A percentile compares a stretch with the other conserved stretches of the same genome.
These are phyloP conservation scores for Trichoderma virens DNA, from an alignment of 495 filamentous ascomycete species.

Conservation along the genomic window DNA sequence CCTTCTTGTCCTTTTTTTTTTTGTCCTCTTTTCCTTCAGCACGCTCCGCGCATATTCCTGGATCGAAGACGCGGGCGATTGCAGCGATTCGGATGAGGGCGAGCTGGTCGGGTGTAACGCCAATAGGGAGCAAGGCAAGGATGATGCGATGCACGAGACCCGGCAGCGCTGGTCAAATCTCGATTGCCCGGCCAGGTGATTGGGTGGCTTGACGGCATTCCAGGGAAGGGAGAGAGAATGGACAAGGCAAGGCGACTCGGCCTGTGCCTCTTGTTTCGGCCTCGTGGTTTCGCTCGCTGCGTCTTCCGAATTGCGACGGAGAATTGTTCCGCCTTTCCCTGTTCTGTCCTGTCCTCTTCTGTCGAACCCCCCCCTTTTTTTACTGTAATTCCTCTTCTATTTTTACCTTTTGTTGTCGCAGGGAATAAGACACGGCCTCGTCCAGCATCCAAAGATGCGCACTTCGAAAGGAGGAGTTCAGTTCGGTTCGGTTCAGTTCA, in stretches of 20 bases:
- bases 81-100: constrained; percentile 5
- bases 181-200: neutral
- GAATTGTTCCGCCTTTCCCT: constrained; percentile 7
- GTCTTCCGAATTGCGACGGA: neutral
- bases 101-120: neutral
- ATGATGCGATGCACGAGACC: too few species aligned
- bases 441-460: too few species aligned
- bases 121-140: neutral
- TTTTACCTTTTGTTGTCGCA: neutral
- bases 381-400: neutral
- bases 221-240: neutral
- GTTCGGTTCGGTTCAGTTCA: too few species aligned
- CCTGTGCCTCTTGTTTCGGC: too few species aligned
- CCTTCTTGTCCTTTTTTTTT: neutral
- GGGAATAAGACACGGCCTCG: neutral
- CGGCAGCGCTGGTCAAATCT: neutral
- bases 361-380: neutral
- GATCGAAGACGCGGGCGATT: neutral
- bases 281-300: neutral
- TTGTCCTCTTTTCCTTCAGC: neutral
- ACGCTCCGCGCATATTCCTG: neutral
- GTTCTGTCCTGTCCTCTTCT: neutral
- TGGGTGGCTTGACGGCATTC: constrained; percentile 4
- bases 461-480: neutral
- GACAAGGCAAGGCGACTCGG: too few species aligned